Percentiles rank a stretch among this genome's conserved stretches.
These are phyloP conservation scores for Chlamydomonas reinhardtii DNA, from an alignment of 163 green algal genomes.

Conservation along the genomic window DNA sequence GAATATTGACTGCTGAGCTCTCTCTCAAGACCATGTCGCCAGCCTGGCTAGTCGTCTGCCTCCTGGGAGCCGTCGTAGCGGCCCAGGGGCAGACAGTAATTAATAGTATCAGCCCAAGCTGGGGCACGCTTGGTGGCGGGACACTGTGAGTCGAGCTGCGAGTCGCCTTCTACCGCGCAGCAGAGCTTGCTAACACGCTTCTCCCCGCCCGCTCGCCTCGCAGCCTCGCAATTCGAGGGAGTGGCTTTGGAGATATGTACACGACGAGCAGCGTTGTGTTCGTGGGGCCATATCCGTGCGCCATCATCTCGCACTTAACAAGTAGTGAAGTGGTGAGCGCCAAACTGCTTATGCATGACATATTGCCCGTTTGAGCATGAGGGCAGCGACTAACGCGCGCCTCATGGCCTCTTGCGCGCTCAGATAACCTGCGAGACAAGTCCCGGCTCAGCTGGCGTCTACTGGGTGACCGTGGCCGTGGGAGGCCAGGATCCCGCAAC, in stretches of 20 bases:
- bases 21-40: no score
- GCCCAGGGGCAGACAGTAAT: background rate
- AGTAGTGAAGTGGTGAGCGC: no score
- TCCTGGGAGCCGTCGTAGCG: background rate
- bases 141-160: background rate
- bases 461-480: constrained; percentile 34
- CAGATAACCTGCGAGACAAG: constrained; percentile 46
- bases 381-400: no score
- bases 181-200: background rate
- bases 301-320: constrained; percentile 42
- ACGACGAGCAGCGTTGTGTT: constrained; percentile 6
- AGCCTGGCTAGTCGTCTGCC: background rate
- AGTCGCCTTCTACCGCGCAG: background rate
- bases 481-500: background rate
- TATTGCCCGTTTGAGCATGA: no score
- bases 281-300: constrained; percentile 35
- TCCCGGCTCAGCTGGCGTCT: constrained; percentile 21
- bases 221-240: constrained; percentile 32
- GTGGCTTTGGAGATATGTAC: constrained; percentile 46
- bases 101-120: background rate
- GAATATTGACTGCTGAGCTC: no score
- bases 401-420: no score
- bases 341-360: no score
- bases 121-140: constrained; percentile 1
- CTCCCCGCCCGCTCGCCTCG: background rate